These are phyloP conservation scores for Russula brevipes DNA, from an alignment of 768 basidiomycete species.

Conservation along the genomic window DNA sequence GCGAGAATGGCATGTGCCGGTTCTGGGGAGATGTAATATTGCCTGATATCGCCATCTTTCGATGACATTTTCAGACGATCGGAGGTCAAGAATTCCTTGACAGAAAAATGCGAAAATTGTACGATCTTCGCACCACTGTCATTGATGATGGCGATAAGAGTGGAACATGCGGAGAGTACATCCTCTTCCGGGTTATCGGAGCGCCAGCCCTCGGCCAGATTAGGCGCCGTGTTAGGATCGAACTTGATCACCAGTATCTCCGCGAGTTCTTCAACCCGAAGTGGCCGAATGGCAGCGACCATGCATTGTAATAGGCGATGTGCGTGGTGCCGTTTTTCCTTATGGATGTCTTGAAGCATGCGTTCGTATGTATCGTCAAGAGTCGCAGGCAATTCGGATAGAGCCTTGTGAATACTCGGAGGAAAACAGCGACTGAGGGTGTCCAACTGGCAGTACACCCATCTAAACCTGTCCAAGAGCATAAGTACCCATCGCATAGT, in stretches of 20 bases:
- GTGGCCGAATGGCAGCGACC: background rate
- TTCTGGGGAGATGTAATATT: background rate
- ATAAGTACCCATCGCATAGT: background rate
- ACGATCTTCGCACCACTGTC: too few species aligned
- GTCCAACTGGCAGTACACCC: background rate
- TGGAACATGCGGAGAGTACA: too few species aligned
- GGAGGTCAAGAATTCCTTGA: slow-evolving; percentile 2
- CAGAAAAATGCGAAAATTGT: too few species aligned
- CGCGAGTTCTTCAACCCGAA: too few species aligned
- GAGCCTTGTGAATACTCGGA: background rate
- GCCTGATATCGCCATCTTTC: background rate
- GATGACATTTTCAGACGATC: background rate
- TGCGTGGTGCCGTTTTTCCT: background rate
- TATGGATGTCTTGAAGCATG: background rate
- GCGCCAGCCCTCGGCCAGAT: background rate
- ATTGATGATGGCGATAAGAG: too few species aligned
- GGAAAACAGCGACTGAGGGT: background rate
- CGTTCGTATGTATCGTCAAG: background rate
- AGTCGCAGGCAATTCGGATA: background rate
- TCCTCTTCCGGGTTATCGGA: too few species aligned
- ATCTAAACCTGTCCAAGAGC: too few species aligned
- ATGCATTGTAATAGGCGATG: background rate
- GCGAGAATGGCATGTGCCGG: background rate
- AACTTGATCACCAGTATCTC: background rate
- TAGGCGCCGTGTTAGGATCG: background rate